These are phyloP conservation scores for Strobilomyces echinocephalus DNA, from an alignment of 768 basidiomycete species.

Conservation along the genomic window DNA sequence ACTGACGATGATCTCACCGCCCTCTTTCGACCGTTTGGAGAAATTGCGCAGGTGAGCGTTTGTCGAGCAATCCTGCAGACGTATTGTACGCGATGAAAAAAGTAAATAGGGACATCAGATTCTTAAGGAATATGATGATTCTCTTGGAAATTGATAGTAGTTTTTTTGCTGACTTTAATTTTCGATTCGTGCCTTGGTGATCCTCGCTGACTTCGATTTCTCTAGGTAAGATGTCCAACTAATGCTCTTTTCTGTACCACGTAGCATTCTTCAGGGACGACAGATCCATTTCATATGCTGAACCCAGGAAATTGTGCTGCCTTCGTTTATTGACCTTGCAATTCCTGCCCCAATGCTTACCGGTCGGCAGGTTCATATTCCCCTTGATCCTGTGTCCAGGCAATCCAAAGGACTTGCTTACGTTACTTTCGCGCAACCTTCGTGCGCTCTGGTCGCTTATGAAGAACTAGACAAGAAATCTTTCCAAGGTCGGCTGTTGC, in stretches of 20 bases:
- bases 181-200: background rate
- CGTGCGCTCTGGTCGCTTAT: constrained; percentile 64
- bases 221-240: constrained; percentile 12
- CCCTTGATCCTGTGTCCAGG: constrained; percentile 43
- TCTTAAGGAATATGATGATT: constrained; percentile 32
- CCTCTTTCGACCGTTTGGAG: constrained; percentile 66
- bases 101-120: constrained; percentile 48
- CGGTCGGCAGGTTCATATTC: constrained; percentile 50
- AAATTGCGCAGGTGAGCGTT: constrained; percentile 66
- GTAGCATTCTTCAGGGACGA: constrained; percentile 44
- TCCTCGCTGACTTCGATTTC: constrained; percentile 1
- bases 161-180: constrained; percentile 28
- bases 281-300: constrained; percentile 46
- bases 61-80: background rate
- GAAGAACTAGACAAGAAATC: constrained; percentile 74
- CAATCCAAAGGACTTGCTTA: constrained; percentile 61
- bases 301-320: constrained; percentile 45
- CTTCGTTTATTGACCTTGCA: constrained; percentile 2
- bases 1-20: constrained; percentile 63
- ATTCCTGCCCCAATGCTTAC: background rate
- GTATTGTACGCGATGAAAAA: constrained; percentile 35
- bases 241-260: background rate
- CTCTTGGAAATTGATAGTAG: constrained; percentile 55
- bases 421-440: constrained; percentile 43
- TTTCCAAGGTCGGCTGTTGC: constrained; percentile 88